These are phyloP conservation scores for Wickerhamia fluorescens DNA, from an alignment of 805 yeast species.

Conservation along the genomic window DNA sequence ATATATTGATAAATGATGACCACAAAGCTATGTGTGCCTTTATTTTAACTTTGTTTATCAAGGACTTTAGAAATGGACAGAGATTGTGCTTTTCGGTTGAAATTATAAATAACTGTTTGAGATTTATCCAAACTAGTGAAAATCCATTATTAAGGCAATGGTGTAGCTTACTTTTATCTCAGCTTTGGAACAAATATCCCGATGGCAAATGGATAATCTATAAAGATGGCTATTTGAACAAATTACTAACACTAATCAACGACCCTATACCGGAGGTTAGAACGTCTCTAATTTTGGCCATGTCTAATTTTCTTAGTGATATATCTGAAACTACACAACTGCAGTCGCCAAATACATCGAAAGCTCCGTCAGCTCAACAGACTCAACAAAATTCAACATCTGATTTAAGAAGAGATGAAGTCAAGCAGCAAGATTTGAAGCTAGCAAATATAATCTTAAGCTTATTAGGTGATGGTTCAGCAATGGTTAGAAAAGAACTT, in stretches of 20 bases:
- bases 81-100: constrained; percentile 70
- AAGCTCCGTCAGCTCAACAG: constrained; percentile 8
- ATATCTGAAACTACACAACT: constrained; percentile 18
- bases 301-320: constrained; percentile 60
- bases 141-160: constrained; percentile 87
- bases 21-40: constrained; percentile 96
- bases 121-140: constrained; percentile 64
- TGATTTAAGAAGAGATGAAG: constrained; percentile 37
- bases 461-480: constrained; percentile 79
- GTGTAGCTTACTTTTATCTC: constrained; percentile 76
- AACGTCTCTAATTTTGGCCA: constrained; percentile 70
- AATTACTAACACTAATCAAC: constrained; percentile 49
- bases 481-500: constrained; percentile 81
- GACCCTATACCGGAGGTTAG: constrained; percentile 97
- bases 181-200: constrained; percentile 63
- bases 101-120: constrained; percentile 58
- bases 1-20: constrained; percentile 54
- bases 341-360: constrained; percentile 9
- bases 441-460: constrained; percentile 63
- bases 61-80: constrained; percentile 76
- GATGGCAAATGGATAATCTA: constrained; percentile 70
- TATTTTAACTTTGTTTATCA: constrained; percentile 75
- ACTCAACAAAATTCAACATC: constrained; percentile 11
- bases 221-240: constrained; percentile 54
- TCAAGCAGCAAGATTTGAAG: constrained; percentile 61